Evolutionary conservation across 495 filamentous ascomycete genomes (phyloP).

Genomic region (Podospora pseudocomata): DNA sequence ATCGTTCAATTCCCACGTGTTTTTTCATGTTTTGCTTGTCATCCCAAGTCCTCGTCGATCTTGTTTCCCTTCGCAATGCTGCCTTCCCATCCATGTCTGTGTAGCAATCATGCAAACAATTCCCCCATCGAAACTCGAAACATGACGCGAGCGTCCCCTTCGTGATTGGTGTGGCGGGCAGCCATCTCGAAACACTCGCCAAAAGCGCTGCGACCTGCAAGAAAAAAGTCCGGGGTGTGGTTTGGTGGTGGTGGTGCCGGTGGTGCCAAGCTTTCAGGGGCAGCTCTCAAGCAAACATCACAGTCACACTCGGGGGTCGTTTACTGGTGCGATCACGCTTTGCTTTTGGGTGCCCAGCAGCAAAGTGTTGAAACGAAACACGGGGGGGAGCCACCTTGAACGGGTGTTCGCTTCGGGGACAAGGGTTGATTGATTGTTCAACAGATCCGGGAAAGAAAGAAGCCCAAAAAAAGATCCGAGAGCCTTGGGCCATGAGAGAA

Average conservation of each 20-base stretch:
- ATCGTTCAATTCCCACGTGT: neutral
- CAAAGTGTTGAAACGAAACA: constrained; percentile 22
- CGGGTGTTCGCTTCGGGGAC: constrained; percentile 2
- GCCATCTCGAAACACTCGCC: neutral
- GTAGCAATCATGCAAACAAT: neutral
- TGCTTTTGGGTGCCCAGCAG: neutral
- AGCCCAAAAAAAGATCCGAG: neutral
- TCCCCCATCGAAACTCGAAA: neutral
- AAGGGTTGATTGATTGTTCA: neutral
- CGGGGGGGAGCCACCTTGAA: constrained; percentile 8
- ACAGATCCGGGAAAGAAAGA: neutral
- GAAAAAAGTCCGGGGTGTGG: neutral
- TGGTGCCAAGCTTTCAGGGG: constrained; percentile 3
- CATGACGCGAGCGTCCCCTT: neutral
- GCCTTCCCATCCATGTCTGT: neutral
- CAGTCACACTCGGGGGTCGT: neutral
- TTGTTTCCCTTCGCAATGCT: neutral
- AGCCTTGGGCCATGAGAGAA: neutral
- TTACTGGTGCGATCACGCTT: neutral
- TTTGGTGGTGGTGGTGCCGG: too few species aligned
- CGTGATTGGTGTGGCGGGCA: neutral
- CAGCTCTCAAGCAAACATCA: neutral
- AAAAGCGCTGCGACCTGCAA: neutral
- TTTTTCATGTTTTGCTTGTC: neutral
- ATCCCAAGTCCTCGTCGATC: neutral